Base-by-base conservation (phyloP, 1,139 yeast genomes). In the Candida sp. region DNA sequence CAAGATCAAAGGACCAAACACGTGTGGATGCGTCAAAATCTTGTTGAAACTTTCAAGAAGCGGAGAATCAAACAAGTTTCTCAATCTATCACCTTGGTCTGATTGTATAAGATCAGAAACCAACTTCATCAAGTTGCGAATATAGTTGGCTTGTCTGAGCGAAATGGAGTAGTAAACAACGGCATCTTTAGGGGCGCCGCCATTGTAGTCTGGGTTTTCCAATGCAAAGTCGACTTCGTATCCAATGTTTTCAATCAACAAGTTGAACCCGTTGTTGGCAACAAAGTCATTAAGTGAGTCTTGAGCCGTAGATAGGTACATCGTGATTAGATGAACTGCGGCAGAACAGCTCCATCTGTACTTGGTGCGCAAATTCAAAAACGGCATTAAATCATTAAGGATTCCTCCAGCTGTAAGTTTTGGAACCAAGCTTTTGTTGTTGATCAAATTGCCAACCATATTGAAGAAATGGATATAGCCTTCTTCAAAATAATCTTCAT, bases 61-160 rank as follows among this genome's bases (percentile, higher is more conserved):
- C 0, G 94, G 86, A 0, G 98, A 90, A 63, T 93, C 98, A 62
- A 91, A 89, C 49, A 93, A 70, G 57, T 90, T 91, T 63, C 97
- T 83, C 57, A 91, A 81, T 52, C 96, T 78, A 65, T 92, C 98
- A 32, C 96, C 96, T 17, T 89, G 81, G 51, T 90, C 91, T 35
- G 86, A 80, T 53, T 83, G 85, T 42, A 93, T 78, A 46, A 92
- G 72, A 54, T 85, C 82, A 22, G 85, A 72, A 0, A 87, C 85
- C 40, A 92, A 78, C 54, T 85, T 88, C 63, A 91, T 69, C 51
- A 83, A 63, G 46, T 81, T 78, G 50, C 82, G 72, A 28, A 87
- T 73, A 55, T 80, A 78, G 43, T 82, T 84, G 4, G 89, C 84
- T 59, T 90, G 92, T 56, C 85, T 77, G 60, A 83, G 87, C 3